Base-by-base conservation (phyloP, 306 rosid genomes). In the Vigna nakashimae region DNA sequence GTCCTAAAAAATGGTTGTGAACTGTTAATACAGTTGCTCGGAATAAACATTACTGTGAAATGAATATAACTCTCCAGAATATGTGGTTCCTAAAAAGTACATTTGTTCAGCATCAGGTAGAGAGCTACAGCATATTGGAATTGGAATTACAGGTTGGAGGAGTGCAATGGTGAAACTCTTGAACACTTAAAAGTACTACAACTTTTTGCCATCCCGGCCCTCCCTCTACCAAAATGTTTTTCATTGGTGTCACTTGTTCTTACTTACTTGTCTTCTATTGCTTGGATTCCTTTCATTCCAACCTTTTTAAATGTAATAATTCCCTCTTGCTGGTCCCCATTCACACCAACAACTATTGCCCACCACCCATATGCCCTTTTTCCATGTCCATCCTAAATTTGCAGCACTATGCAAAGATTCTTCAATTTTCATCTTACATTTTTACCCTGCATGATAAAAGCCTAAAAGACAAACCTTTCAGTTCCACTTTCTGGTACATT, bases 271-370 rank as follows among this genome's bases (percentile, higher is more conserved):
- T 58, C 38, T 10, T 50, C 28, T 77, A 64, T 36, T 13, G 62
- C 51, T 48, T 82, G 82, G 76, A 68, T 17, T 71, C 36, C 18
- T 73, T 68, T 28, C 53, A 20, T 20, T 66, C 38, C 12, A 51
- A 40, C 20, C 73, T 58, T 52, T 50, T n/a, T 48, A 11, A 17
- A 48, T 28, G 51, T 8, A 73, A 78, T 78, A 32, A 78, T 73
- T 78, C 77, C 30, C 72, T 40, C 59, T 49, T 28, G 14, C 16
- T 58, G 73, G 80, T 9, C 64, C 69, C 15, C 74, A 67, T 62
- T 16, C 9, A 36, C 70, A 56, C 43, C 38, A 48, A 7, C 73
- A 69, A 18, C 70, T 56, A 48, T 76, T 52, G 16, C 14, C 50
- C 52, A 60, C 62, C 62, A 42, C 16, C 51, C 18, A 26, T 4